These are phyloP conservation scores for Grifola frondosa DNA, from an alignment of 1,284 basidiomycete species.

Conservation along the genomic window DNA sequence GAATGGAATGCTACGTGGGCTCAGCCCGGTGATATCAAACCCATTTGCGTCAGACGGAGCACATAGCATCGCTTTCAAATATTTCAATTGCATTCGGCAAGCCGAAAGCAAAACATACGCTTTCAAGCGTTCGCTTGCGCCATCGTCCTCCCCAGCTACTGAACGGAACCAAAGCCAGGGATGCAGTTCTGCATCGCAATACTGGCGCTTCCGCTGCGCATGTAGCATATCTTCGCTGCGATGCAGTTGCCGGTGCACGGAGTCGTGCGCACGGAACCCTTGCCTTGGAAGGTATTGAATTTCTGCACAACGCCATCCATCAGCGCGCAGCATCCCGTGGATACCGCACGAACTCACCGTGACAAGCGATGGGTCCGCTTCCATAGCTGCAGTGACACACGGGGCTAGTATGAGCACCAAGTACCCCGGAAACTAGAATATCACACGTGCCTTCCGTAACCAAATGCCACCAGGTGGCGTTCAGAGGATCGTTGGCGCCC, in stretches of 20 bases:
- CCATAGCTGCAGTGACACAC: slow-evolving; percentile 52
- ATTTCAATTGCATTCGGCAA: too few species aligned
- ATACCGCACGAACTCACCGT: slow-evolving; percentile 39
- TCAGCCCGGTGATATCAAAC: too few species aligned
- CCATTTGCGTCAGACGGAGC: too few species aligned
- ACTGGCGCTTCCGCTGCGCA: slow-evolving; percentile 66
- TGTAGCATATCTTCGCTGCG: slow-evolving; percentile 76
- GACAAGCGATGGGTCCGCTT: slow-evolving; percentile 55
- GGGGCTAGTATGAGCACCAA: not conserved
- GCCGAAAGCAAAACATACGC: too few species aligned
- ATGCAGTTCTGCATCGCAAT: slow-evolving; percentile 60
- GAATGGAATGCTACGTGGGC: too few species aligned
- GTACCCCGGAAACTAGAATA: not conserved
- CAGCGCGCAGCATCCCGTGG: slow-evolving; percentile 2
- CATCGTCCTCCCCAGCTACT: slow-evolving; percentile 27
- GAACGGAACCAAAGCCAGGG: slow-evolving; percentile 67
- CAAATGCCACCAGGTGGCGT: slow-evolving; percentile 82
- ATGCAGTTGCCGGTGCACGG: slow-evolving; percentile 64
- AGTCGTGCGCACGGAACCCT: slow-evolving; percentile 54
- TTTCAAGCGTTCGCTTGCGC: not conserved
- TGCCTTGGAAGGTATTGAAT: slow-evolving; percentile 75
- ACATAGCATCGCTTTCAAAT: too few species aligned
- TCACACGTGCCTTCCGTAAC: slow-evolving; percentile 66
- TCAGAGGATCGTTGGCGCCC: slow-evolving; percentile 68
- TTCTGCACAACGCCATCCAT: slow-evolving; percentile 35